Evolutionary conservation across 192 early-diverging fungal genomes (phyloP), one percentile per base, ranked within the genome.

Genomic region (Entophlyctis luteolus): DNA sequence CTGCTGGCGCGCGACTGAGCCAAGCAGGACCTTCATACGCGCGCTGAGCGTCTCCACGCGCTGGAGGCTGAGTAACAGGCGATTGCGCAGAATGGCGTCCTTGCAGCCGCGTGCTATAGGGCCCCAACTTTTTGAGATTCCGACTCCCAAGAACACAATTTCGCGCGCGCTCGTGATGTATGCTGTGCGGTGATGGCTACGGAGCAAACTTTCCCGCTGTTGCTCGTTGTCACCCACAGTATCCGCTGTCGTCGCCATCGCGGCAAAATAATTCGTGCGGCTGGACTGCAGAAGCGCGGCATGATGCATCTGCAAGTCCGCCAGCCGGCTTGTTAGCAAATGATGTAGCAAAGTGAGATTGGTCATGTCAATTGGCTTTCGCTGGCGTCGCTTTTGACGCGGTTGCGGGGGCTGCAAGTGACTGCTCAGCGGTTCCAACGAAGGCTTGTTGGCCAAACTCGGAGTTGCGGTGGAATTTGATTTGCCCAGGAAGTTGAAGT

Each of bases 311-410:
- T 54, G 50, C 29, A 73, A 46, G 39, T 73, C 72, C 14, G 39
- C 18, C 1, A 73, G 55, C n/a, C 63, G 59, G 25, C 55, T 49
- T 8, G 72, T 65, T 16, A 59, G 42, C 20, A 73, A 45, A 25
- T 72, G 72, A 25, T 72, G 70, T 27, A 73, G 60, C 10, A 55
- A 31, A 18, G 72, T 73, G 18, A 73, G 57, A 39, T 73, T 70
- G 16, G 58, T 54, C 72, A 73, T 73, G 67, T 73, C 72, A 48
- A 73, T 69, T 28, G 48, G 58, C 14, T 59, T 72, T 8, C 71
- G 54, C 27, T 22, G 28, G 48, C 69, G 70, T 37, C 47, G 48
- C 57, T n/a, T n/a, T n/a, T n/a, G n/a, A n/a, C n/a, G n/a, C n/a
- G n/a, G n/a, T n/a, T n/a, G n/a, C n/a, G n/a, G n/a, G n/a, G n/a